phyloP scores from a whole-genome alignment of 768 basidiomycete genomes.

The Termitomyces sp. region DNA sequence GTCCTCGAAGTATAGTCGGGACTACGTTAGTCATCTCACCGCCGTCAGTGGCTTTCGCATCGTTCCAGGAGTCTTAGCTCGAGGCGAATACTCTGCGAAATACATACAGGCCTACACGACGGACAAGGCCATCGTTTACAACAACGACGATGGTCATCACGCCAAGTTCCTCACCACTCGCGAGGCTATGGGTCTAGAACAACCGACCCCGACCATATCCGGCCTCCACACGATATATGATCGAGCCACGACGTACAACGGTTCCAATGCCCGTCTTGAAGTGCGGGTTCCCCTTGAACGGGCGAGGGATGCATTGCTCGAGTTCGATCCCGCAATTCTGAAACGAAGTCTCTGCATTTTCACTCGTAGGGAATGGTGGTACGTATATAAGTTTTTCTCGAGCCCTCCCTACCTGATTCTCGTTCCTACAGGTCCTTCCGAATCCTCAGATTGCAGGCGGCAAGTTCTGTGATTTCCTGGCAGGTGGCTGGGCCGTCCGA shows the following conservation, averaged over 20 bases:
- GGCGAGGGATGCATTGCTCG: background rate
- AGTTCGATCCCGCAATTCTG: background rate
- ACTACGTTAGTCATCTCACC: too few relatives aligned
- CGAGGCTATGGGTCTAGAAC: conserved; percentile 12
- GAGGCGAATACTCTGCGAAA: conserved; percentile 21
- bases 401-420: too few relatives aligned
- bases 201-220: conserved; percentile 1
- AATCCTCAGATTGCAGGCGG: background rate
- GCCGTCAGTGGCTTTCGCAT: conserved; percentile 16
- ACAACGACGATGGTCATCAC: conserved; percentile 8
- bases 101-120: conserved; percentile 20
- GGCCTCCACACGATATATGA: conserved; percentile 12
- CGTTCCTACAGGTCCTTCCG: too few relatives aligned
- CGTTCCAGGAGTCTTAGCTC: conserved; percentile 5
- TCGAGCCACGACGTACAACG: background rate
- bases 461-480: background rate
- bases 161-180: conserved; percentile 14
- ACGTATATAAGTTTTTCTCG: too few relatives aligned
- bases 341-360: conserved; percentile 6
- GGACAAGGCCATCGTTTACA: conserved; percentile 17
- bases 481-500: too few relatives aligned
- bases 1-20: conserved; percentile 14
- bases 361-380: too few relatives aligned
- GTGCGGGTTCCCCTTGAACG: conserved; percentile 6
- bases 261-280: conserved; percentile 16